These are phyloP conservation scores for Psilocybe cyanescens DNA, from an alignment of 768 basidiomycete genomes.

Conservation along the genomic window DNA sequence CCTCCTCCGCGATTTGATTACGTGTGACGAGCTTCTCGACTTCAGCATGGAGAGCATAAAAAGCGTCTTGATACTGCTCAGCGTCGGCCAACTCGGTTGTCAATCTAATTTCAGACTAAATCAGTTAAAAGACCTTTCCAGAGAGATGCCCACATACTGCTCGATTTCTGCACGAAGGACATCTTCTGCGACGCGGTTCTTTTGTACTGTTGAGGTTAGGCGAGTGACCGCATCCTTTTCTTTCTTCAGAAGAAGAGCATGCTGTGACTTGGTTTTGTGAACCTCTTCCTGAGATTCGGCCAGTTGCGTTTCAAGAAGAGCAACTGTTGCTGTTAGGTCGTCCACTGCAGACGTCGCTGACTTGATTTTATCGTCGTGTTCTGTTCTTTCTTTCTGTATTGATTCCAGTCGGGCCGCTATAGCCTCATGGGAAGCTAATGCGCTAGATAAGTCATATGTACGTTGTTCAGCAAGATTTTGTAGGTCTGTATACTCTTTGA, in stretches of 20 bases:
- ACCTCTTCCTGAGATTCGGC: slow-evolving; percentile 26
- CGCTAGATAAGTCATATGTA: slow-evolving; percentile 41
- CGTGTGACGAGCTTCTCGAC: slow-evolving; percentile 66
- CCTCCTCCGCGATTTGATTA: slow-evolving; percentile 81
- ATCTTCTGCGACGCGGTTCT: slow-evolving; percentile 67
- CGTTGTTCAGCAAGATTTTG: slow-evolving; percentile 33
- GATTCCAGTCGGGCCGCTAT: slow-evolving; percentile 45
- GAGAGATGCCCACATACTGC: slow-evolving; percentile 47
- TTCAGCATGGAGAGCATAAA: slow-evolving; percentile 64
- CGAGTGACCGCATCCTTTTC: slow-evolving; percentile 51
- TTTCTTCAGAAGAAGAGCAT: slow-evolving; percentile 43
- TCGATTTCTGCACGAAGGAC: slow-evolving; percentile 70
- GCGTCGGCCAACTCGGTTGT: slow-evolving; percentile 59
- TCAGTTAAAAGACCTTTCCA: slow-evolving; percentile 4
- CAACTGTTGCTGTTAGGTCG: slow-evolving; percentile 20
- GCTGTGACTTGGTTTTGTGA: slow-evolving; percentile 32
- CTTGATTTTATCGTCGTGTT: slow-evolving; percentile 30
- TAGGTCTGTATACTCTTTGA: slow-evolving; percentile 31
- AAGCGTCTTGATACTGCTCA: slow-evolving; percentile 73
- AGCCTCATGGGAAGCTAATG: slow-evolving; percentile 43
- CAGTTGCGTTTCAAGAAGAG: slow-evolving; percentile 26
- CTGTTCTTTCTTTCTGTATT: slow-evolving; percentile 40
- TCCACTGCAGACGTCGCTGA: slow-evolving; percentile 21
- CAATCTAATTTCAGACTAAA: slow-evolving; percentile 31
- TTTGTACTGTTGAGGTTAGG: slow-evolving; percentile 53